A percentile compares a stretch with the other conserved stretches of the same genome.
Conservation (phyloP, 352 stramenopile species). For the Phytophthora agathidicida region DNA sequence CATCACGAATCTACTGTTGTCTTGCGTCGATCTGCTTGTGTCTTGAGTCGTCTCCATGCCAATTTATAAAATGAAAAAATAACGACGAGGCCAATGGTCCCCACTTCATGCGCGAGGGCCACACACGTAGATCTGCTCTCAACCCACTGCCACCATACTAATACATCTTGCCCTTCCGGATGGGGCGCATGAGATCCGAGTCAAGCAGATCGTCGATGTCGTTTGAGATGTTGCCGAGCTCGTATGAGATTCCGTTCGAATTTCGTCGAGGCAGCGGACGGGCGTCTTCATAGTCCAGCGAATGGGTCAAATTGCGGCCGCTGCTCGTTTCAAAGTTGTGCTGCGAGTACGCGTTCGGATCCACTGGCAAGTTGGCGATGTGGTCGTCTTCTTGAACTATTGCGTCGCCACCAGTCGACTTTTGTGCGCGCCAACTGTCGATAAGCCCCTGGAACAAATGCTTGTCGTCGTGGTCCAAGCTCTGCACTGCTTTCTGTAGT, state of each 20-base stretch:
- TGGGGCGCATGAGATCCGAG: constrained; percentile 65
- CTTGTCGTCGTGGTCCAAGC: constrained; percentile 64
- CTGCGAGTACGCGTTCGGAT: constrained; percentile 41
- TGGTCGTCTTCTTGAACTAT: constrained; percentile 25
- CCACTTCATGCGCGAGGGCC: constrained; percentile 17
- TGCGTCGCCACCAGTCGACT: constrained; percentile 15
- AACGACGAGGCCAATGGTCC: constrained; percentile 7
- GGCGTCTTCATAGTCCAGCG: constrained; percentile 39
- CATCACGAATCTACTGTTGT: constrained; percentile 25
- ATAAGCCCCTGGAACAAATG: constrained; percentile 76
- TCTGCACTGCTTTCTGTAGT: constrained; percentile 60
- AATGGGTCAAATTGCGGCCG: constrained; percentile 46
- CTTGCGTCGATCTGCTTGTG: constrained; percentile 5
- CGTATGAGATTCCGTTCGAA: constrained; percentile 45
- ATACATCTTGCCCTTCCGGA: constrained; percentile 68
- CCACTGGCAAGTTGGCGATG: constrained; percentile 48
- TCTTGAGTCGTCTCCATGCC: constrained; percentile 4
- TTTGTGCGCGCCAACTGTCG: constrained; percentile 49
- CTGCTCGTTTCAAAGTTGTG: constrained; percentile 40
- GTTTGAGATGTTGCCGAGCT: constrained; percentile 46
- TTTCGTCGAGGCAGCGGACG: constrained; percentile 36
- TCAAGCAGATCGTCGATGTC: constrained; percentile 59
- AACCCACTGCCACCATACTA: constrained; percentile 23
- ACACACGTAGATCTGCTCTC: constrained; percentile 8
- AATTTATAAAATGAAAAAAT: constrained; percentile 33